Base-by-base conservation (phyloP, 2,329 filamentous ascomycete species). In the Aspergillus uvarum region DNA sequence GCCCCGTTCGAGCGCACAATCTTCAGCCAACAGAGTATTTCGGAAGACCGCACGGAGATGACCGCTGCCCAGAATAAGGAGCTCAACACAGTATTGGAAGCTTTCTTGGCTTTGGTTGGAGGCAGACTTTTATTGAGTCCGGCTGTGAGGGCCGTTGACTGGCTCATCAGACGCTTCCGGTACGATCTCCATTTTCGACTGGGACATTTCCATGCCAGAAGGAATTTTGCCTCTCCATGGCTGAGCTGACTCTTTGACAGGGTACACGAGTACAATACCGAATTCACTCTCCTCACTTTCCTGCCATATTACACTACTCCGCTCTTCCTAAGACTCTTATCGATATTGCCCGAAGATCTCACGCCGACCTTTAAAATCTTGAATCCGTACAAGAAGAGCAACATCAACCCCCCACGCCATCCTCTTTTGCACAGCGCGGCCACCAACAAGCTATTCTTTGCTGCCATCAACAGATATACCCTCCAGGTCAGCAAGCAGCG, bases 1-100 rank as follows among this genome's bases (percentile, higher is more conserved):
- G 72, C 83, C 14, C 81, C 83, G 38, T 99, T 94, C 72, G 84
- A 86, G 62, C 82, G 84, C 59, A 93, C 87, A 56, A 83, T 99
- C 59, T 99, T 98, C 83, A 96, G 90, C 80, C 90, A 95, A 69
- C 91, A 96, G 79, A 97, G 94, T 78, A 93, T 92, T 74, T 84
- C 86, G 63, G 89, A 96, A 72, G 95, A 99, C 74, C 86, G 95
- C 56, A 89, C 87, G 22, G 89, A 95, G 77, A 89, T 98, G 85
- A 93, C 88, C 16, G 83, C 84, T 31, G 82, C 83, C 61, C 91
- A 98, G 74, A 98, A 97, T 78, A 83, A 86, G 66, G 89, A 92
- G 71, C 81, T 99, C 58, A 87, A 97, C 75, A 82, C 80, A 53
- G 89, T 88, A 59, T 79, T 98, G 58, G 90, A 96, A 68, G 85